Evolutionary conservation across 1,284 basidiomycete genomes (phyloP).

Genomic region (Cutaneotrichosporon dermatis): DNA sequence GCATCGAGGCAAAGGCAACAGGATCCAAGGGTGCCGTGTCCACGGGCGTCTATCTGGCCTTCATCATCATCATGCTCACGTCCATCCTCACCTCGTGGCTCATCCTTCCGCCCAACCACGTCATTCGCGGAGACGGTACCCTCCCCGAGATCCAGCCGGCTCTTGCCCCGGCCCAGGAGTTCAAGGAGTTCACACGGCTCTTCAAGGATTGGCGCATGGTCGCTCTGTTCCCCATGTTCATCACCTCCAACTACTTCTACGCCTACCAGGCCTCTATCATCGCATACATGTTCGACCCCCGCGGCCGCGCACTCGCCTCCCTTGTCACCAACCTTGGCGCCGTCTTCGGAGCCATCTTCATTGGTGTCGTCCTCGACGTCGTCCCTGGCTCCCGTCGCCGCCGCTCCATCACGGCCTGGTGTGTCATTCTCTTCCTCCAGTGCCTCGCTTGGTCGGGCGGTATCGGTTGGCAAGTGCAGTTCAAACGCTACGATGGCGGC

Average conservation of each 20-base stretch:
- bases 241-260: conserved; percentile 39
- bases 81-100: conserved; percentile 29
- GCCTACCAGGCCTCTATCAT: conserved; percentile 38
- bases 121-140: conserved; percentile 36
- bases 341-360: conserved; percentile 35
- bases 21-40: conserved; percentile 19
- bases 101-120: conserved; percentile 34
- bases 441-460: conserved; percentile 36
- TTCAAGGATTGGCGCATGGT: conserved; percentile 39
- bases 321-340: conserved; percentile 34
- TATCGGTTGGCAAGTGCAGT: conserved; percentile 20
- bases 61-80: conserved; percentile 44
- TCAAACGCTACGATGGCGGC: conserved; percentile 15
- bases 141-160: conserved; percentile 29
- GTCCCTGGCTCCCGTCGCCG: conserved; percentile 28
- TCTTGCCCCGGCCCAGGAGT: conserved; percentile 24
- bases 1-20: conserved; percentile 28
- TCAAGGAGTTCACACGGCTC: conserved; percentile 21
- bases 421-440: conserved; percentile 23
- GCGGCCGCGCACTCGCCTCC: conserved; percentile 35
- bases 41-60: conserved; percentile 40
- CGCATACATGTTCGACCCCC: conserved; percentile 33
- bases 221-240: conserved; percentile 37
- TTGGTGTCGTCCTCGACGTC: conserved; percentile 39
- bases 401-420: conserved; percentile 30